A percentile compares a stretch with the other conserved stretches of the same genome.
Conservation (phyloP, 495 filamentous ascomycete genomes). For the Xylaria curta region DNA sequence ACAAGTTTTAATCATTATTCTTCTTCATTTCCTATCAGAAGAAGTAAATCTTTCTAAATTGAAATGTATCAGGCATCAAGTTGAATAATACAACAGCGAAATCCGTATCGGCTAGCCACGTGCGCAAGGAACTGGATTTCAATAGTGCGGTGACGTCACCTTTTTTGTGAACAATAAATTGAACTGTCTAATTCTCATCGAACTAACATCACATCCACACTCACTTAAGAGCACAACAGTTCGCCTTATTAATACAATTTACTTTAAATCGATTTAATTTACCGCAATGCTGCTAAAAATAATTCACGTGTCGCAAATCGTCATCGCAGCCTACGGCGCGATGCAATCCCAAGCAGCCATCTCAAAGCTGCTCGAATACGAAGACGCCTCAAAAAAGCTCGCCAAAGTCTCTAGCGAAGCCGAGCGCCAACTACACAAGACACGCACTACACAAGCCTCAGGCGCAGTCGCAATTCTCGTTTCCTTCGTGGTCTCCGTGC, state of each 20-base stretch:
- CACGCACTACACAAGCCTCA: conserved; percentile 48
- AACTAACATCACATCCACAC: neutral
- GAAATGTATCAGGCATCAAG: neutral
- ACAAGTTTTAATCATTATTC: neutral
- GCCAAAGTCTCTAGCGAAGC: conserved; percentile 49
- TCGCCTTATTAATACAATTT: neutral
- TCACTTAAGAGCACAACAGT: neutral
- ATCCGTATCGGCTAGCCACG: neutral
- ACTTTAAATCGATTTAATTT: neutral
- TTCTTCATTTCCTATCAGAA: neutral
- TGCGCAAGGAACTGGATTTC: conserved; percentile 9
- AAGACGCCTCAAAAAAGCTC: conserved; percentile 47
- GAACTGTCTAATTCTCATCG: neutral
- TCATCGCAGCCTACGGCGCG: conserved; percentile 33
- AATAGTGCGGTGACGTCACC: conserved; percentile 10
- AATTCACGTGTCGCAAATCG: conserved; percentile 28
- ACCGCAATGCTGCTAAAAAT: conserved; percentile 26
- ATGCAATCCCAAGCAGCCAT: conserved; percentile 49
- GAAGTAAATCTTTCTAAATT: too few relatives aligned
- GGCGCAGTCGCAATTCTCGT: conserved; percentile 35
- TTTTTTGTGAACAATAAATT: neutral
- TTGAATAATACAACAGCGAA: neutral
- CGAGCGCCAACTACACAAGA: conserved; percentile 47
- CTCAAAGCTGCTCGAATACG: conserved; percentile 49
- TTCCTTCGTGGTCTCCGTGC: conserved; percentile 28